Percentiles rank a stretch among this genome's conserved stretches.
phyloP scores from a whole-genome alignment of 2,329 filamentous ascomycete species.

The Alternaria triticina region DNA sequence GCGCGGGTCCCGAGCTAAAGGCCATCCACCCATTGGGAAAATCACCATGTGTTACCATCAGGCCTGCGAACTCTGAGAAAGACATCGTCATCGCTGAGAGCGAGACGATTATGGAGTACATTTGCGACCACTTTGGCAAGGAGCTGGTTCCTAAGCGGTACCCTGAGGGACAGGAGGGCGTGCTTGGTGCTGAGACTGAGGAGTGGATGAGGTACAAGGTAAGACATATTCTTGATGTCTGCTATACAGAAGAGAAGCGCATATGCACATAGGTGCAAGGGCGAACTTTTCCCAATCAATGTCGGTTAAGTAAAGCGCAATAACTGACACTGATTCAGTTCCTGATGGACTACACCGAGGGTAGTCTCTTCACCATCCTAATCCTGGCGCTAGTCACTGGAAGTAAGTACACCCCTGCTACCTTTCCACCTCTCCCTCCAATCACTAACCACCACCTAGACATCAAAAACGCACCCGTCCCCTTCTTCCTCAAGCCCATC shows the following conservation, averaged over 20 bases:
- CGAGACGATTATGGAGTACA: slow-evolving; percentile 80
- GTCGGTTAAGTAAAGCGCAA: background rate
- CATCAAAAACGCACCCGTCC: slow-evolving; percentile 61
- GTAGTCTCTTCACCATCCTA: slow-evolving; percentile 77
- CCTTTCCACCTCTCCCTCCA: background rate
- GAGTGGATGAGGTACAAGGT: slow-evolving; percentile 64
- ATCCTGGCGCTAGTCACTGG: slow-evolving; percentile 67
- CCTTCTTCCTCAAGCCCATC: slow-evolving; percentile 73
- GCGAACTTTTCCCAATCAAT: background rate
- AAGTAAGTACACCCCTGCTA: slow-evolving; percentile 27
- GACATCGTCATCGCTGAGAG: slow-evolving; percentile 79
- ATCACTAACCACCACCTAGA: slow-evolving; percentile 8
- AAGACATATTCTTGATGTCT: slow-evolving; percentile 5
- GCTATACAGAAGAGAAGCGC: background rate
- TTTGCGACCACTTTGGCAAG: slow-evolving; percentile 70
- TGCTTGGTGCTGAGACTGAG: slow-evolving; percentile 65
- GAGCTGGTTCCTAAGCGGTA: slow-evolving; percentile 61
- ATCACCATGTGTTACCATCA: slow-evolving; percentile 77
- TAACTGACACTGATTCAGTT: slow-evolving; percentile 45
- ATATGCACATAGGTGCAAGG: background rate
- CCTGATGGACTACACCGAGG: slow-evolving; percentile 81
- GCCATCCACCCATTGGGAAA: slow-evolving; percentile 86
- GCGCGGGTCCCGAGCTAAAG: slow-evolving; percentile 79
- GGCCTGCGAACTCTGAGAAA: slow-evolving; percentile 53
- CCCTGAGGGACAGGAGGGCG: slow-evolving; percentile 59